Base-by-base conservation (phyloP, 2,329 filamentous ascomycete species). In the Graphiopsis chlorocephala region DNA sequence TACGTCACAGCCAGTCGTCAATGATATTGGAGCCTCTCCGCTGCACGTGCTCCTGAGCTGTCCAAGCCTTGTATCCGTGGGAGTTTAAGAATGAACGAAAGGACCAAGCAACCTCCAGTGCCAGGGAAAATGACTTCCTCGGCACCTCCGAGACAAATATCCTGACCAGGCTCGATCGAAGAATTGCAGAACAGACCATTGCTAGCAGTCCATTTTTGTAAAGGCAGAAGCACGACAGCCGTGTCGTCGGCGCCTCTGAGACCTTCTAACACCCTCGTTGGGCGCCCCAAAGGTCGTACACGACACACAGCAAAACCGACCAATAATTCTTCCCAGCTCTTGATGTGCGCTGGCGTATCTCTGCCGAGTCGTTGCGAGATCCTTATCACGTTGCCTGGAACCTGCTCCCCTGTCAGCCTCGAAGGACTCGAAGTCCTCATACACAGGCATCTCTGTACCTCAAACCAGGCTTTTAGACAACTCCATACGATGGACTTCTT, bases 331-430 rank as follows among this genome's bases (percentile, higher is more conserved):
- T 45, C 20, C 20, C 15, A 20, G 38, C 38, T 45, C 20, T 45
- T 20, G 38, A n/a, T 45, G 8, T 45, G 15, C 38, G 3, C 38
- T 20, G 38, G 38, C 15, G n/a, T 14, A n/a, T 2, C 15, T 45
- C 38, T 45, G 20, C 20, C 15, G 38, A 45, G 38, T 1, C n/a
- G 38, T 45, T 17, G 15, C 12, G 38, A 4, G 15, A 45, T 20
- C 12, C 42, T 35, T 35, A 60, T 38, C 8, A 68, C 45, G 12
- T 53, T 56, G 10, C 47, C 64, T 11, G 59, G 64, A n/a, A 58
- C 56, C 28, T 45, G 20, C 38, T 14, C 7, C 38, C 4, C 2
- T 10, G 20, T 45, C 38, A 45, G 38, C 20, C 15, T 45, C 15
- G 29, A 31, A 31, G 29, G 29, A 11, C 20, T 45, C 5, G 2